Percentiles rank a stretch among this genome's conserved stretches.
These are phyloP conservation scores for Chlamydomonas applanata DNA, from an alignment of 139 green algal species.

Conservation along the genomic window DNA sequence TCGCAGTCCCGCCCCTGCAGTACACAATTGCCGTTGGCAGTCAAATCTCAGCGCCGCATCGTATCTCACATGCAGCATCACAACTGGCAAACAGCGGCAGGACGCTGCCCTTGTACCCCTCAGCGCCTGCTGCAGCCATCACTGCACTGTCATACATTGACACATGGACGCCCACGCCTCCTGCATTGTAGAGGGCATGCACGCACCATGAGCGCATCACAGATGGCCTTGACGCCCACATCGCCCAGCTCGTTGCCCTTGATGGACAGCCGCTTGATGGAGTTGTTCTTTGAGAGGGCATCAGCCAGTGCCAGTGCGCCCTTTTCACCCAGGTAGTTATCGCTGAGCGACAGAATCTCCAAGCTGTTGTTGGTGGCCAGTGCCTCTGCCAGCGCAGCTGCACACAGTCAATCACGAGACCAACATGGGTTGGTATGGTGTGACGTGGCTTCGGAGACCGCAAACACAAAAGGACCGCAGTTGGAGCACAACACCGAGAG, in stretches of 20 bases:
- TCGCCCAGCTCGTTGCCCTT: constrained; percentile 94
- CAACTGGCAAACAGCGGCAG: no score
- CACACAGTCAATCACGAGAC: background rate
- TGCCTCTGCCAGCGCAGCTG: constrained; percentile 68
- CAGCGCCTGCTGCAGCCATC: background rate
- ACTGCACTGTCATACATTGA: background rate
- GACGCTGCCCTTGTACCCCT: no score
- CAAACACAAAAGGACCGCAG: no score
- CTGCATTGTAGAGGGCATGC: background rate
- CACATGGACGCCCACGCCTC: no score
- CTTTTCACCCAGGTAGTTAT: constrained; percentile 73
- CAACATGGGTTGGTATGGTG: background rate
- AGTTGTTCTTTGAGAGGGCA: constrained; percentile 73
- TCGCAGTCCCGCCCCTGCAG: constrained; percentile 37
- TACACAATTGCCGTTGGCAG: background rate
- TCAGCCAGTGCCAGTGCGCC: constrained; percentile 62
- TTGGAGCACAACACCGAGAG: background rate
- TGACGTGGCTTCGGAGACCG: no score
- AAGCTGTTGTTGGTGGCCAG: constrained; percentile 70
- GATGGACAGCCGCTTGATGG: constrained; percentile 77
- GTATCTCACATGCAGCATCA: no score
- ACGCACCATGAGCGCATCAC: constrained; percentile 66
- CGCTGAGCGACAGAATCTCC: constrained; percentile 68
- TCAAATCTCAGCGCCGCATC: background rate
- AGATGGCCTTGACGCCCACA: constrained; percentile 76